Evolutionary conservation across 2,329 filamentous ascomycete species (phyloP).

Genomic region (Epichloe brachyelytri): DNA sequence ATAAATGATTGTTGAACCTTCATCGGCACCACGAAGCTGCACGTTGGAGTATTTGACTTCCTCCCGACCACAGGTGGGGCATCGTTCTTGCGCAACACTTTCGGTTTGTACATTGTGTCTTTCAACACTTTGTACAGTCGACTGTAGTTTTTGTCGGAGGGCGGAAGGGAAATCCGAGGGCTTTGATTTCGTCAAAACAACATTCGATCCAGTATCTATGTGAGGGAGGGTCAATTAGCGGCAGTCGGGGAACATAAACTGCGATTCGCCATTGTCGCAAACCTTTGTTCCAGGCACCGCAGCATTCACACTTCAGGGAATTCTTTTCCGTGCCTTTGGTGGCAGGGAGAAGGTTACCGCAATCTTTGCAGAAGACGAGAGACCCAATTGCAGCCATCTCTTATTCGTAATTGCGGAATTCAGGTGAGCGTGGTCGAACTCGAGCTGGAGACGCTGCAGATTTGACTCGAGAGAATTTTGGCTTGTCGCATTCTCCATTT

Average conservation of each 20-base stretch:
- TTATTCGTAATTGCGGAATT: neutral
- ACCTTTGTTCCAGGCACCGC: slow-evolving; percentile 78
- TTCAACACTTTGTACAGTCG: slow-evolving; percentile 72
- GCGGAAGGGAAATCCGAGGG: slow-evolving; percentile 80
- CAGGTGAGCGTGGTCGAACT: neutral
- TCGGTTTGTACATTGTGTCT: slow-evolving; percentile 66
- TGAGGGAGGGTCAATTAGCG: neutral
- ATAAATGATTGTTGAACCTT: slow-evolving; percentile 88
- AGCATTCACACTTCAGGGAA: slow-evolving; percentile 71
- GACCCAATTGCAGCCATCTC: slow-evolving; percentile 80
- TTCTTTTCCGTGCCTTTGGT: slow-evolving; percentile 66
- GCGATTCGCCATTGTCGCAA: slow-evolving; percentile 4
- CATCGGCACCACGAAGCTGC: slow-evolving; percentile 84
- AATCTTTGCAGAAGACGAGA: slow-evolving; percentile 84
- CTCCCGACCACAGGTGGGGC: slow-evolving; percentile 66
- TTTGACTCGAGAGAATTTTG: neutral
- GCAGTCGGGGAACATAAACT: neutral
- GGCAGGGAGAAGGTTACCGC: slow-evolving; percentile 76
- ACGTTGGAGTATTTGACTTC: slow-evolving; percentile 77
- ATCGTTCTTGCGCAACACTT: slow-evolving; percentile 53
- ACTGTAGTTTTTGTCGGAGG: slow-evolving; percentile 69
- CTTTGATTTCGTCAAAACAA: slow-evolving; percentile 73
- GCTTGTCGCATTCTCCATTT: neutral
- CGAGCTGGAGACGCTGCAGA: neutral
- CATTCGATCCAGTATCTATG: slow-evolving; percentile 60